Evolutionary conservation across 2,329 filamentous ascomycete genomes (phyloP), one percentile per base, ranked within the genome.

Genomic region (Microdochium paspali): DNA sequence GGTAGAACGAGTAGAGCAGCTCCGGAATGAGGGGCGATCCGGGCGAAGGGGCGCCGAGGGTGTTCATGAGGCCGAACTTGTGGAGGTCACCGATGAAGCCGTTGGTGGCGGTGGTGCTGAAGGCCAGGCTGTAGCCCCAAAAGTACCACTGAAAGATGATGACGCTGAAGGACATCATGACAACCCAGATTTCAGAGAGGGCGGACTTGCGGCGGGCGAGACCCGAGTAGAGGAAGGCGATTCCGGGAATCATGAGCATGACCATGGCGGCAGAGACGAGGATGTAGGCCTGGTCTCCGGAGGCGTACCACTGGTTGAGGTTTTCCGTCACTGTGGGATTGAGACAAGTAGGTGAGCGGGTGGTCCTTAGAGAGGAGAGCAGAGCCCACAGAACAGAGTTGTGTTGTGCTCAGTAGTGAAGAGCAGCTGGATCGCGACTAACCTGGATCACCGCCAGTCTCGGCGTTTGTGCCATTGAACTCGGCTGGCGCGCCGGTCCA

Each of bases 121-220:
- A 96, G 46, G 91, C 90, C 51, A 98, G 76, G 13, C 91, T 95
- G 68, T 95, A 98, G 31, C 93, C 93, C 91, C 93, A 97, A 67
- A 98, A 96, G 63, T 96, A 97, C 93, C 93, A 98, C 72, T 98
- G 93, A 73, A 98, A 96, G 48, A 87, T 85, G 65, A 96, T 77
- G 62, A 97, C 83, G 44, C 87, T 90, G 63, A 86, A 86, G 44
- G 90, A 93, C 66, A 86, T 91, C 87, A 98, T 94, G 70, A 86
- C 90, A 13, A 91, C 90, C 89, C 90, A 97, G 61, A 98, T 93
- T 75, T 97, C 85, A 54, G 90, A 95, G 40, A 98, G 79, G 25
- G 93, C 93, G 4, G 93, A 97, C 74, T 98, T 98, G 75, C 93
- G 82, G 56, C 93, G 85, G n/a, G 93, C 91, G 56, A 97, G 84